Evolutionary conservation across 768 basidiomycete genomes (phyloP).

Genomic region (Podaxis sp.): DNA sequence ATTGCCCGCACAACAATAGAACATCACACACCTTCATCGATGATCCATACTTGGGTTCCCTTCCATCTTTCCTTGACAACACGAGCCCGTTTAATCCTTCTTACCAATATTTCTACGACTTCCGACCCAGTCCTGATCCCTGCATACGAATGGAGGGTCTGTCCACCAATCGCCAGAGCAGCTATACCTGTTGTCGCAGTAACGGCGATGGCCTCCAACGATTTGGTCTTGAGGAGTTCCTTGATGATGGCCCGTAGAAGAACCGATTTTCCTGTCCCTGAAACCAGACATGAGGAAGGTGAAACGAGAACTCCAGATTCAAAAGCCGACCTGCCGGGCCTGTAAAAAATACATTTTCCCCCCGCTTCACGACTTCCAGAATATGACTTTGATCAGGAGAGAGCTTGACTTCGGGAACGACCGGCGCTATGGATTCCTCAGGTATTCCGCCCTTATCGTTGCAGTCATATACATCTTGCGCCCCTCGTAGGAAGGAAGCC

Average conservation of each 20-base stretch:
- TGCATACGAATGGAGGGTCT: conserved; percentile 65
- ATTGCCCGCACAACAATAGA: neutral
- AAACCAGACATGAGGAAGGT: conserved; percentile 1
- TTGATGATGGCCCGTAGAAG: conserved; percentile 62
- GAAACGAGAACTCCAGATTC: neutral
- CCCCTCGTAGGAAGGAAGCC: no score
- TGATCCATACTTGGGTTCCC: conserved; percentile 52
- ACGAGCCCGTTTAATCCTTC: conserved; percentile 27
- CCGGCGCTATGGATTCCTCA: neutral
- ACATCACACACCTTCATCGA: conserved; percentile 64
- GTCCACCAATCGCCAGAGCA: conserved; percentile 68
- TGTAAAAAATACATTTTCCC: conserved; percentile 70
- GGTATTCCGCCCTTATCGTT: neutral
- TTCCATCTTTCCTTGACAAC: conserved; percentile 46
- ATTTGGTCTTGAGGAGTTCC: conserved; percentile 29
- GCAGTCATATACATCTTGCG: neutral
- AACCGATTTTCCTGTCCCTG: conserved; percentile 73
- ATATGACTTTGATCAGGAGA: conserved; percentile 42
- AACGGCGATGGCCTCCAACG: conserved; percentile 41
- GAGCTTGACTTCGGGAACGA: conserved; percentile 20
- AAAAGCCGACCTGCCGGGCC: conserved; percentile 60
- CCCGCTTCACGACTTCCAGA: conserved; percentile 47
- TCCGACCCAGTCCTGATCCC: conserved; percentile 65
- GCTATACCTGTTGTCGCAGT: conserved; percentile 71
- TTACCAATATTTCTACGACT: conserved; percentile 37